Evolutionary conservation across 805 yeast genomes (phyloP), one percentile per base, ranked within the genome.

Genomic region (Brettanomyces sp.): DNA sequence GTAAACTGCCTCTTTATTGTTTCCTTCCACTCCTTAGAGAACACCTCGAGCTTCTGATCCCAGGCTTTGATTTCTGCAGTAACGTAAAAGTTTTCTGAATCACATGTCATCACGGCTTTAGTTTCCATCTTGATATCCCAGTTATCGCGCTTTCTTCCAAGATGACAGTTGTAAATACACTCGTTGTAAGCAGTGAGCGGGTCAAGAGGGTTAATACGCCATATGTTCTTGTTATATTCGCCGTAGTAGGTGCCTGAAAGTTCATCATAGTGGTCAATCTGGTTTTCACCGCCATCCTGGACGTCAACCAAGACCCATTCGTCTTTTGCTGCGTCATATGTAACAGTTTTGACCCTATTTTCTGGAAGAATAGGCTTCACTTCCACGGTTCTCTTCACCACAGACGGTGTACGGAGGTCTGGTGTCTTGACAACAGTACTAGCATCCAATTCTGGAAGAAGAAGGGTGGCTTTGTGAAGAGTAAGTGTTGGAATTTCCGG

Each of bases 231-330:
- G 50, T 69, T 70, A 58, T 61, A 56, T 13, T 66, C 61, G 0
- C 74, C 74, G 47, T 66, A 62, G 43, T 65, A 67, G 33, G 69
- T 63, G 2, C 72, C 73, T 11, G 67, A 56, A 4, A 59, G 42
- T 13, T 56, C 55, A n/a, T 57, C 64, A 44, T 58, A 57, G 1
- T 61, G 52, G 12, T 68, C 65, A 24, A 68, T 56, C 39, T 50
- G 55, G 24, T 61, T 58, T 23, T 57, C 48, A 14, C 74, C 74
- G 18, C 64, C 64, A 46, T 66, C 68, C 34, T 63, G 63, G 36
- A 60, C 53, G 49, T 67, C 70, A 5, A 55, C 56, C 42, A 66
- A 47, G 9, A 49, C 57, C 68, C 68, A 67, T 8, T 58, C 54
- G 44, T 65, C 63, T 24, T 59, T 63, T 32, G 67, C 56, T 37